These are phyloP conservation scores for Phymatotrichopsis omnivora DNA, from an alignment of 2,329 filamentous ascomycete species.

Conservation along the genomic window DNA sequence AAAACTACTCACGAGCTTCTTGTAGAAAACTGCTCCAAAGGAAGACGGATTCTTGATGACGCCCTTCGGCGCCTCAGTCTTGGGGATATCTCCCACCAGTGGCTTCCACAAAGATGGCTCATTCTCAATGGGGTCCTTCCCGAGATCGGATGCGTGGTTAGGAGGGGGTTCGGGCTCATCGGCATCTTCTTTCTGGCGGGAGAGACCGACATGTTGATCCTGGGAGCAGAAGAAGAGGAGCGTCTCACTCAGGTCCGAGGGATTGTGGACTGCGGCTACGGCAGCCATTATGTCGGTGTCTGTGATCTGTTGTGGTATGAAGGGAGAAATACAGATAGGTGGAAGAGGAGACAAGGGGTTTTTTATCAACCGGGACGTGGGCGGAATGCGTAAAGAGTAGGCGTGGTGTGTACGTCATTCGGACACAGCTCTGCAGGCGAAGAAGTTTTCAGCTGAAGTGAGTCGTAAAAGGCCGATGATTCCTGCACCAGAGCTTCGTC, in stretches of 20 bases:
- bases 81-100: background rate
- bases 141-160: background rate
- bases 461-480: too few species aligned
- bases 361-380: background rate
- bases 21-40: constrained; percentile 1
- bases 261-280: constrained; percentile 4
- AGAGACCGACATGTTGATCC: constrained; percentile 7
- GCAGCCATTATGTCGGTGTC: constrained; percentile 9
- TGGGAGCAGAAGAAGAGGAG: constrained; percentile 12
- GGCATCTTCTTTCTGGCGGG: background rate
- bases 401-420: background rate
- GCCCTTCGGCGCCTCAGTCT: background rate
- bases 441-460: too few species aligned
- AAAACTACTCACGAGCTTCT: constrained; percentile 5
- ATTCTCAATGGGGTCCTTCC: background rate
- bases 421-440: too few species aligned
- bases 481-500: too few species aligned
- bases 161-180: background rate
- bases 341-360: background rate
- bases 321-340: background rate
- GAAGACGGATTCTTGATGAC: constrained; percentile 9
- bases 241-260: background rate
- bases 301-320: too few species aligned
- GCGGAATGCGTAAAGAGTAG: background rate
- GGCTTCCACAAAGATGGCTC: background rate